Base-by-base conservation (phyloP, 805 yeast genomes). In the Kurtzmaniella cleridarum region DNA sequence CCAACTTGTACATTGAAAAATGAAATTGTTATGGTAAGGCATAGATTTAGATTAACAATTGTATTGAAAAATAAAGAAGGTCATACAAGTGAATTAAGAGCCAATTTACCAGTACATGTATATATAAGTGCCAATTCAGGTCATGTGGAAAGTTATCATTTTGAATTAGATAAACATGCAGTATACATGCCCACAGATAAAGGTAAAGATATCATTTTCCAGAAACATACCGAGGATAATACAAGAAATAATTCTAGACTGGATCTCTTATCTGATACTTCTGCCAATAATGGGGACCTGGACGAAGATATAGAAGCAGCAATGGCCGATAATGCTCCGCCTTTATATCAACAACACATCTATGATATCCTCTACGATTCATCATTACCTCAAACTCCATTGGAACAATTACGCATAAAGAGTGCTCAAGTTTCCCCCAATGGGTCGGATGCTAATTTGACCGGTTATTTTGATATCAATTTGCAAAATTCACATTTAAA, bases 1-100 rank as follows among this genome's bases (percentile, higher is more conserved):
- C 80, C 67, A 36, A 69, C 72, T 33, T 66, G 74, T 45, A 50
- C 58, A 3, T 45, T 71, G 28, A 63, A 61, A 34, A 57, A 68
- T 40, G 60, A 64, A n/a, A 51, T 71, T 37, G 48, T 75, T 24
- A 60, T 55, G 35, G 72, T 75, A 6, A 66, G 59, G 44, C 80
- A 76, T 50, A 59, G 73, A 36, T 54, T 76, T 30, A 57, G 71
- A 5, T 48, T 76, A 4, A 50, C 55, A n/a, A 62, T 76, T 11
- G 71, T 69, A 38, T 53, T 76, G 28, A 56, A 65, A 16, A 76
- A 76, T 42, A 59, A 66, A 6, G 73, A 65, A 42, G 79, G 79
- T 12, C 79, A 74, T 49, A 54, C 60, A 2, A 70, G 76, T 38
- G 78, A 75, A 47, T 60, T 76, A 26, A 58, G 76, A 36, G 76